Base-by-base conservation (phyloP, 192 early-diverging fungal genomes). In the Kappamyces sp. region DNA sequence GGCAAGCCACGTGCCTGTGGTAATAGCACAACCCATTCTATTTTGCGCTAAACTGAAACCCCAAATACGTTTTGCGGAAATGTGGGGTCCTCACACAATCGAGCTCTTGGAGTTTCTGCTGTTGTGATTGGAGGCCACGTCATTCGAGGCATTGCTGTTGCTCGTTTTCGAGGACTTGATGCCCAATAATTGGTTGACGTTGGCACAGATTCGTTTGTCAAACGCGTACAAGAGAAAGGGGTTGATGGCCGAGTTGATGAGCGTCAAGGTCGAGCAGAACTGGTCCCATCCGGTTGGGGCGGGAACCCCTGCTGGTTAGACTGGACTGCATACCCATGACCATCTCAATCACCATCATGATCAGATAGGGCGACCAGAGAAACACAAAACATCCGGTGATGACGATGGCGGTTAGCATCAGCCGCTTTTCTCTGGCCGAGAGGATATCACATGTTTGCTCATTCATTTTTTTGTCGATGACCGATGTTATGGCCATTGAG, bases 371-470 rank as follows among this genome's bases (percentile, higher is more conserved):
- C 32, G 7, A 43, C 54, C 54, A 55, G 37, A 38, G 45, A 40
- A 34, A 32, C 6, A 55, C 22, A 34, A 55, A 55, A 7, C 29
- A 40, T 4, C 54, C 54, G 32, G 54, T 40, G 1, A 55, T 55
- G n/a, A 34, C 40, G 30, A 55, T 22, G 4, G 54, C n/a, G 39
- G 40, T 55, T 38, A 55, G 32, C 4, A 55, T 15, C n/a, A 55
- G 15, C 54, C 32, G 12, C 30, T 11, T 55, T 34, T 55, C 54
- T 22, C 45, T 22, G 22, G 22, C 22, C 22, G 22, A 22, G 22
- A 22, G 22, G 22, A 22, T 22, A 0, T 22, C 22, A 22, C 22
- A 22, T 0, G 22, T 22, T 22, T 22, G 0, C 22, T 22, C 22
- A 22, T 22, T 22, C 22, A 22, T 22, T 0, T 22, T 22, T 22